Evolutionary conservation across 1,139 yeast species (phyloP).

Genomic region (Debaryomycetaceae sp.): DNA sequence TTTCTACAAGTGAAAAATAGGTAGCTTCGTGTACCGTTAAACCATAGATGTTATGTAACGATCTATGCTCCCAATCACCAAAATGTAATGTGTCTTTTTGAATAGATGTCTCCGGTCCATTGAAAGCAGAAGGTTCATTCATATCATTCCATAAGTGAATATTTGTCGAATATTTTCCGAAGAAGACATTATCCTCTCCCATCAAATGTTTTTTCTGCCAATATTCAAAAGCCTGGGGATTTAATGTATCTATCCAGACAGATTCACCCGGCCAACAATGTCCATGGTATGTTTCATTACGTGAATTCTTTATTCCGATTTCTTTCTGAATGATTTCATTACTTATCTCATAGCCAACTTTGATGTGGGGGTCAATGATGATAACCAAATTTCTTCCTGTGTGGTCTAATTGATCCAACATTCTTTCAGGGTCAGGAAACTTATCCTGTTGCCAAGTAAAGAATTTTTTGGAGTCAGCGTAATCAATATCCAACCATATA

Average conservation of each 20-base stretch:
- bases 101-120: slow-evolving; percentile 90
- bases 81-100: slow-evolving; percentile 77
- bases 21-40: slow-evolving; percentile 78
- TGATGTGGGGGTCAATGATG: slow-evolving; percentile 90
- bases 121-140: slow-evolving; percentile 95
- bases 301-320: slow-evolving; percentile 37
- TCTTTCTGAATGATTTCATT: slow-evolving; percentile 40
- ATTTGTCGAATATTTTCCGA: slow-evolving; percentile 54
- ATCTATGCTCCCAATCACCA: slow-evolving; percentile 86
- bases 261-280: slow-evolving; percentile 99
- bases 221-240: slow-evolving; percentile 54
- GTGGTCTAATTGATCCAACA: slow-evolving; percentile 61
- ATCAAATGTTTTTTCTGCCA: slow-evolving; percentile 50
- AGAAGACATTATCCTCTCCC: slow-evolving; percentile 30
- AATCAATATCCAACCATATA: slow-evolving; percentile 94
- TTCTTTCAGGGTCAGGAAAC: slow-evolving; percentile 70
- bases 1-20: slow-evolving; percentile 53
- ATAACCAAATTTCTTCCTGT: slow-evolving; percentile 81
- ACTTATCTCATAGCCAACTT: slow-evolving; percentile 64
- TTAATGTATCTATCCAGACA: slow-evolving; percentile 84
- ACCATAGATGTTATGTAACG: slow-evolving; percentile 85
- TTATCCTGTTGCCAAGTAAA: slow-evolving; percentile 82
- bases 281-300: slow-evolving; percentile 57
- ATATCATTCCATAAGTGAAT: slow-evolving; percentile 94
- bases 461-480: slow-evolving; percentile 79